Evolutionary conservation across 768 basidiomycete species (phyloP).

Genomic region (Lepiota brunneoincarnata): DNA sequence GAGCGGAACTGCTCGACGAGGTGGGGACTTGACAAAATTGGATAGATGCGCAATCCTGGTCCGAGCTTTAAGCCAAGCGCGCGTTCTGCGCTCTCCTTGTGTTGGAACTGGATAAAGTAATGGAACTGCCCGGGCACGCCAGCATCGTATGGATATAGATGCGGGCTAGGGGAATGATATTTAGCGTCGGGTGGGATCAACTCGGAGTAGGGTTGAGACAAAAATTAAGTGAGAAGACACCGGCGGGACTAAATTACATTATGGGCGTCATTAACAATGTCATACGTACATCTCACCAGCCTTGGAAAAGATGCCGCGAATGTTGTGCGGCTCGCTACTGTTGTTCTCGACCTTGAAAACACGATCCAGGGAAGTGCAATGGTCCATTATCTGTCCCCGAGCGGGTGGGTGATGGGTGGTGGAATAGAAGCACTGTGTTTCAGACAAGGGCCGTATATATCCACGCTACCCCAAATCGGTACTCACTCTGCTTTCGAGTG

Average conservation of each 20-base stretch:
- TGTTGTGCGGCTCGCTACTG: slow-evolving; percentile 10
- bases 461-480: no score
- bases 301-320: slow-evolving; percentile 18
- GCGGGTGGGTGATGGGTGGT: neutral
- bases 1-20: slow-evolving; percentile 19
- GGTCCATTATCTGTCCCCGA: neutral
- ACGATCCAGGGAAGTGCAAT: slow-evolving; percentile 2
- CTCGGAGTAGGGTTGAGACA: neutral
- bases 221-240: neutral
- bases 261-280: neutral
- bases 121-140: slow-evolving; percentile 12
- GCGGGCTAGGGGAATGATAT: slow-evolving; percentile 11
- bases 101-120: slow-evolving; percentile 21
- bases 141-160: slow-evolving; percentile 15
- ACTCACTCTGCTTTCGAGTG: no score
- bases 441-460: no score
- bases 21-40: slow-evolving; percentile 16
- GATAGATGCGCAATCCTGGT: slow-evolving; percentile 18
- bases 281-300: slow-evolving; percentile 23
- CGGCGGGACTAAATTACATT: neutral
- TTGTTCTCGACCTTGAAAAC: slow-evolving; percentile 26
- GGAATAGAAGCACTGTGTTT: neutral
- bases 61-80: slow-evolving; percentile 21
- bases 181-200: neutral
- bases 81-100: slow-evolving; percentile 19